A percentile compares a stretch with the other conserved stretches of the same genome.
Evolutionary conservation across 73 alveolate genomes (phyloP).

Genomic region (Paramecium caudatum): DNA sequence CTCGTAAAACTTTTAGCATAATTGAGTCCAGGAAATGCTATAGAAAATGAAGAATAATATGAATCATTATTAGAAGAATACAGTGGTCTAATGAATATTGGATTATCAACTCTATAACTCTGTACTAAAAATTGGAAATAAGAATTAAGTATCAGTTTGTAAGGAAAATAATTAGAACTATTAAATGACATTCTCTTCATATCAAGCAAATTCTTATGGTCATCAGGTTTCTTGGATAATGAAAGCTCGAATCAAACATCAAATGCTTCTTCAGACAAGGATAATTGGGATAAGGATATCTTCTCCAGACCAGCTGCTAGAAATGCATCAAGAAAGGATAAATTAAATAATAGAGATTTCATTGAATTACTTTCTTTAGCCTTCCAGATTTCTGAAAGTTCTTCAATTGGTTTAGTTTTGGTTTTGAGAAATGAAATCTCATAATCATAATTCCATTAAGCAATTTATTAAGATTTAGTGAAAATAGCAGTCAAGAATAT

Average conservation of each 20-base stretch:
- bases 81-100: neutral
- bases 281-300: constrained; percentile 3
- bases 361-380: constrained; percentile 25
- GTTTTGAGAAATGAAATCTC: neutral
- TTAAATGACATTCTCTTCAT: neutral
- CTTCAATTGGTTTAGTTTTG: constrained; percentile 36
- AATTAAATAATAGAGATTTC: constrained; percentile 45
- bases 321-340: constrained; percentile 1
- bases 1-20: neutral
- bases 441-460: neutral
- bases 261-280: neutral
- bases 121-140: constrained; percentile 48
- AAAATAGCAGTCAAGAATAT: neutral
- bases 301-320: neutral
- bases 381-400: neutral
- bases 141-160: neutral
- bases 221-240: constrained; percentile 29
- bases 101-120: neutral
- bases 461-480: constrained; percentile 48
- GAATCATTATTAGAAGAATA: neutral
- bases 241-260: neutral
- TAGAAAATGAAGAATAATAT: neutral
- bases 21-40: constrained; percentile 14
- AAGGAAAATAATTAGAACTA: constrained; percentile 19
- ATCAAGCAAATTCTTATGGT: constrained; percentile 11